Evolutionary conservation across 1,284 basidiomycete genomes (phyloP), one percentile per base, ranked within the genome.

Genomic region (Bjerkandera adusta): DNA sequence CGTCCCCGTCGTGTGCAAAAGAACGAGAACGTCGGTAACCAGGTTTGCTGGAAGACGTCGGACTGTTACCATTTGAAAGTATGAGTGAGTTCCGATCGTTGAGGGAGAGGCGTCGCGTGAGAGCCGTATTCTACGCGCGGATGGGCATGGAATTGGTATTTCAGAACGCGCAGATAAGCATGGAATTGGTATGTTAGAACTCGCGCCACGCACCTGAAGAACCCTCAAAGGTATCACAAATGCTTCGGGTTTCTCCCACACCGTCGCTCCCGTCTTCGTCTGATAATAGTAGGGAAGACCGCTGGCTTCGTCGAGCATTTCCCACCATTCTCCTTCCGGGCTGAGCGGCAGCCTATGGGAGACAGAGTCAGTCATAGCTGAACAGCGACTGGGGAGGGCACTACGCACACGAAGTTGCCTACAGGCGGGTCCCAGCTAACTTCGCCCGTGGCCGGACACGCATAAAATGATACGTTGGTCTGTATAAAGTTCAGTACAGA

Each of bases 301-400:
- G 44, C 81, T 84, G 25, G 81, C 76, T 29, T 89, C 83, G 65
- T 96, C 93, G 35, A 77, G 74, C 53, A 97, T 76, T 66, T 97
- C 92, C 92, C 93, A 96, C 93, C 93, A 97, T 63, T 96, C 92
- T 37, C 94, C 94, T 26, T 89, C 83, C 3, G 80, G 75, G 50
- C 76, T 88, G 5, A 90, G 88, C 20, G 93, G 94, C 27, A 97
- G 71, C 36, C 87, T 90, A 25, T 29, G 30, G 40, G 26, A 32
- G n/a, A n/a, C n/a, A n/a, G n/a, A 12, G 16, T 37, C 36, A 47
- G 15, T 22, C 26, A 35, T 33, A n/a, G 10, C 11, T 22, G 34
- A 21, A 50, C n/a, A n/a, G n/a, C n/a, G n/a, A n/a, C n/a, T n/a
- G n/a, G n/a, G n/a, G 10, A 15, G 10, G 16, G 30, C 12, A 21